Evolutionary conservation across 768 basidiomycete genomes (phyloP), one percentile per base, ranked within the genome.

Genomic region (Naganishia antarctica): DNA sequence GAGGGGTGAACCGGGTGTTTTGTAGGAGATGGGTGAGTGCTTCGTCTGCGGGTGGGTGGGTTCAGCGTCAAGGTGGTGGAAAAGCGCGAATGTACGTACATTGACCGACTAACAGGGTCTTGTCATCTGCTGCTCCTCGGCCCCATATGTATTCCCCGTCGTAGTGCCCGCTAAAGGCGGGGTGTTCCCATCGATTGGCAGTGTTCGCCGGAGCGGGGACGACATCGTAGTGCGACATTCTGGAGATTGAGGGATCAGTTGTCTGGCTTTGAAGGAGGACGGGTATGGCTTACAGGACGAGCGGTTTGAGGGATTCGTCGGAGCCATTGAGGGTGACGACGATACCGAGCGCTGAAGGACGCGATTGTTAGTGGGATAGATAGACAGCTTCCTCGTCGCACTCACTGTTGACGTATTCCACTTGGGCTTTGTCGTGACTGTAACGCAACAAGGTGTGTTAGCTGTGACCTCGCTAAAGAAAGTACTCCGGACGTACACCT

Each of bases 1-100:
- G 80, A 18, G 90, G 89, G 57, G 81, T 72, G 76, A 86, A 90
- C 3, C 81, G 83, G 12, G 83, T 80, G 37, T 57, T 11, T 18
- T 78, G 78, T 8, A 89, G 70, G 23, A 91, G 79, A 1, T 81
- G 81, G 15, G 76, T 68, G n/a, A 77, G 70, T 3, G 74, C 72
- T 57, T 73, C 70, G 45, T 70, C 65, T 63, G 68, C 3, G 16
- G 43, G 28, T 59, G 4, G 40, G 18, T 15, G 26, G 18, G 6
- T 43, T 5, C 25, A 28, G 18, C 23, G 18, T 41, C 25, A 9
- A 2, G 16, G 8, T 21, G 13, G 13, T 13, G 21, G 7, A 41
- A 16, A 12, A 16, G 15, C 23, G 18, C 26, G 21, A 21, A 48
- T 29, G 12, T 16, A 69, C 74, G 40, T 48, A 75, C 69, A 75